phyloP scores from a whole-genome alignment of 192 early-diverging fungal genomes.

The Helicostylum pulchrum region DNA sequence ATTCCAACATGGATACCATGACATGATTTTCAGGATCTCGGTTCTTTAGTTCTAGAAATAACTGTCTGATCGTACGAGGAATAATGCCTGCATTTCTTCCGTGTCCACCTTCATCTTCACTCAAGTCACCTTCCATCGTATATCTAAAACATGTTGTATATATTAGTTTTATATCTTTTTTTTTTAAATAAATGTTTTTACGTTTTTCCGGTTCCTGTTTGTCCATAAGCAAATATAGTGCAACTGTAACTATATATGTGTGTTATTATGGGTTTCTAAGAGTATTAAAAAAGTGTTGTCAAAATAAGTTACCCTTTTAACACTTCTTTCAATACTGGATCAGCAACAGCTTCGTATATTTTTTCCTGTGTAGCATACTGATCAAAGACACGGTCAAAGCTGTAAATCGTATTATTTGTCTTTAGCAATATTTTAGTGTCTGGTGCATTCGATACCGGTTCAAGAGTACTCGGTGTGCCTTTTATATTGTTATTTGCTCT shows the following conservation, averaged over 20 bases:
- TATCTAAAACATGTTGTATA: too few relatives aligned
- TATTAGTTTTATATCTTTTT: too few relatives aligned
- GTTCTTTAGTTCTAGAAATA: constrained; percentile 75
- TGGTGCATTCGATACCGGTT: constrained; percentile 55
- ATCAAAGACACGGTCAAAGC: constrained; percentile 90
- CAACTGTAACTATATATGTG: constrained; percentile 64
- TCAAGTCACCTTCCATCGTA: constrained; percentile 93
- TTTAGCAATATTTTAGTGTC: constrained; percentile 65
- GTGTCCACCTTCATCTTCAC: constrained; percentile 41
- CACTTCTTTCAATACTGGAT: constrained; percentile 82
- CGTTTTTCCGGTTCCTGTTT: constrained; percentile 96
- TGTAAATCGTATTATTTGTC: constrained; percentile 64
- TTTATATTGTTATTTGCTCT: constrained; percentile 19
- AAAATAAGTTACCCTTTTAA: constrained; percentile 35
- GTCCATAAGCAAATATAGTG: constrained; percentile 81
- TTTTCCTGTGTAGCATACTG: constrained; percentile 69
- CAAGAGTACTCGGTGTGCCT: constrained; percentile 49
- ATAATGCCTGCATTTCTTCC: constrained; percentile 79
- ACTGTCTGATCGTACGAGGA: constrained; percentile 74
- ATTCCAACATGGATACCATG: constrained; percentile 82
- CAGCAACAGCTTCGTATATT: constrained; percentile 75
- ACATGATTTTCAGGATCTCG: constrained; percentile 76
- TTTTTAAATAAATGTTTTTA: too few relatives aligned
- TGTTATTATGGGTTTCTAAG: background rate
- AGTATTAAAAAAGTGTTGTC: background rate